phyloP scores from a whole-genome alignment of 495 filamentous ascomycete genomes.

The Mytilinidion resinicola region DNA sequence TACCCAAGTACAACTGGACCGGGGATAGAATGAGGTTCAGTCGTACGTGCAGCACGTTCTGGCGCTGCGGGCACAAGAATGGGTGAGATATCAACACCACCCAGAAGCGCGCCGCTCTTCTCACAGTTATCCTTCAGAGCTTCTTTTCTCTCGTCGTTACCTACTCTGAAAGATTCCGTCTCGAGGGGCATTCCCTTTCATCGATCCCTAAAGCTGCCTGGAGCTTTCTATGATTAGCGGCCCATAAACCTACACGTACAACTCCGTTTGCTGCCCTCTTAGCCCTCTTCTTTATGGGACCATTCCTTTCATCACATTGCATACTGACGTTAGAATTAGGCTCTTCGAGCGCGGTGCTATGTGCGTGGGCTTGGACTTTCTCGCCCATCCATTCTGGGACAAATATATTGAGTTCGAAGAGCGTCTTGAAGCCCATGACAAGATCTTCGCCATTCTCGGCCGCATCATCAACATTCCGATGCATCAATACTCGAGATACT shows the following conservation, averaged over 20 bases:
- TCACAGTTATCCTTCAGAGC: slow-evolving; percentile 48
- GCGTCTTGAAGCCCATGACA: slow-evolving; percentile 75
- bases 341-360: slow-evolving; percentile 88
- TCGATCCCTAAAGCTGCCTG: slow-evolving; percentile 1
- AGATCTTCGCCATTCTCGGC: slow-evolving; percentile 76
- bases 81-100: slow-evolving; percentile 49
- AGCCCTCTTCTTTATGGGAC: slow-evolving; percentile 14
- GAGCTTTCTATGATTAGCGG: background rate
- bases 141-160: slow-evolving; percentile 41
- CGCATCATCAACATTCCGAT: slow-evolving; percentile 90
- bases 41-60: too few species aligned
- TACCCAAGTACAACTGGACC: too few species aligned
- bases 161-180: slow-evolving; percentile 1
- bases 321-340: slow-evolving; percentile 40
- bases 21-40: too few species aligned
- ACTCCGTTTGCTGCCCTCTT: slow-evolving; percentile 48
- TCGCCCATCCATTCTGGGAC: slow-evolving; percentile 96
- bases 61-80: slow-evolving; percentile 19
- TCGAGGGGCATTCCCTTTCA: slow-evolving; percentile 4
- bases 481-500: slow-evolving; percentile 95
- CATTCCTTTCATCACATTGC: slow-evolving; percentile 25
- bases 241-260: slow-evolving; percentile 18
- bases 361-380: slow-evolving; percentile 85
- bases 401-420: slow-evolving; percentile 98
- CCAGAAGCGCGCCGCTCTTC: slow-evolving; percentile 42